Evolutionary conservation across 1,284 basidiomycete genomes (phyloP).

Genomic region (Puccinia novopanici): DNA sequence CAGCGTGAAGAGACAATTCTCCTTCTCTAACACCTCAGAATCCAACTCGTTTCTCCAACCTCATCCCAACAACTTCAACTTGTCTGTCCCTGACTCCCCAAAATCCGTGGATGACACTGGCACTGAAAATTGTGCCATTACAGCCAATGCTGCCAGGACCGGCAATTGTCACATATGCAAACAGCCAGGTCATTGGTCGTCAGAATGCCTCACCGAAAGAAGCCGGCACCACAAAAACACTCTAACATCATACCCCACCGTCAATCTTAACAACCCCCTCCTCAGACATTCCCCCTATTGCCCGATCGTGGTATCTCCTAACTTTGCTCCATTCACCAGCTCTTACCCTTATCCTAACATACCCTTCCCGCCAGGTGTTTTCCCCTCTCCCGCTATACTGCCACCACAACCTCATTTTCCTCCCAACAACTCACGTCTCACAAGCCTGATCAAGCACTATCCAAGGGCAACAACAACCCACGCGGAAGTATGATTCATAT

Average conservation of each 20-base stretch:
- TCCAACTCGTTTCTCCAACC: background rate
- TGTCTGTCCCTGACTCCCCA: background rate
- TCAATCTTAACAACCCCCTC: too few species aligned
- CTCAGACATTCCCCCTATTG: background rate
- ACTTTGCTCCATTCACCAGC: background rate
- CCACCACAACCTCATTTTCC: too few species aligned
- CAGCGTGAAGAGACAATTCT: background rate
- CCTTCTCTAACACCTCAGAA: background rate
- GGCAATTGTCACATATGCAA: too few species aligned
- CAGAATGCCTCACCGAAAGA: background rate
- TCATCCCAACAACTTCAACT: background rate
- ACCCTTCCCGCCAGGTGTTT: too few species aligned
- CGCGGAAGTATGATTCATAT: background rate
- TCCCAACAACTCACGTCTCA: background rate
- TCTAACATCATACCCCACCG: too few species aligned
- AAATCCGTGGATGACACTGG: too few species aligned
- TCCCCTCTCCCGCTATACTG: too few species aligned
- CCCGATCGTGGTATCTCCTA: background rate
- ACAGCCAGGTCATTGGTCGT: constrained; percentile 17
- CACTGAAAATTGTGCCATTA: background rate
- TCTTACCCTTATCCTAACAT: background rate
- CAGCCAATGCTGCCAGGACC: background rate
- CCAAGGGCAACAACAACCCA: background rate
- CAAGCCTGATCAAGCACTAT: too few species aligned
- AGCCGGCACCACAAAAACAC: background rate